Evolutionary conservation across 2,329 filamentous ascomycete genomes (phyloP).

Genomic region (Calonectria pseudoreteaudii): DNA sequence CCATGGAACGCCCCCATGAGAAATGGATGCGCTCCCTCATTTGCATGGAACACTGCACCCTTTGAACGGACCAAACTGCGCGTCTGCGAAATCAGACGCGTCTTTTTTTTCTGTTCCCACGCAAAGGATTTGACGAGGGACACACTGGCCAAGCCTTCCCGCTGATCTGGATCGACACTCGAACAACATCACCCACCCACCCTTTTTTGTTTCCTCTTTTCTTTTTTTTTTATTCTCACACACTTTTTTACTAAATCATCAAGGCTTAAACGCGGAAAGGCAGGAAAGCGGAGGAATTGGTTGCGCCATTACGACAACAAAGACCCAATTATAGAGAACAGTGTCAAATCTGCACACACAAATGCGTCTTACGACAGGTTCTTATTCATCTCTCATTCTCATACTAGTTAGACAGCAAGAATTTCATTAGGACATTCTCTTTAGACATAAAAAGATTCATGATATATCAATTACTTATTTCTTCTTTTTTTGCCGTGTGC

Average conservation of each 20-base stretch:
- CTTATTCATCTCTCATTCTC: neutral
- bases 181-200: no score
- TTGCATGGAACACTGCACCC: conserved; percentile 9
- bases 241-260: neutral
- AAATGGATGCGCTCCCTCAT: conserved; percentile 1
- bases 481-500: neutral
- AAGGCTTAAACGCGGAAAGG: neutral
- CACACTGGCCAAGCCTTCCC: neutral
- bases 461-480: neutral
- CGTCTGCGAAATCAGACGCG: conserved; percentile 3
- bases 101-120: neutral
- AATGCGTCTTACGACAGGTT: neutral
- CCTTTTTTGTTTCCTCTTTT: no score
- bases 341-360: neutral
- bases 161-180: neutral
- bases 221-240: neutral
- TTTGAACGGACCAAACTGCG: neutral
- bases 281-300: neutral
- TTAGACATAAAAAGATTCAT: neutral
- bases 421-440: conserved; percentile 13
- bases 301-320: neutral
- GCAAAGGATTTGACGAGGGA: neutral
- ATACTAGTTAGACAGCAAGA: neutral
- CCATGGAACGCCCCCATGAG: neutral
- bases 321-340: neutral